These are phyloP conservation scores for Lophiostoma macrostomum DNA, from an alignment of 495 filamentous ascomycete species.

Conservation along the genomic window DNA sequence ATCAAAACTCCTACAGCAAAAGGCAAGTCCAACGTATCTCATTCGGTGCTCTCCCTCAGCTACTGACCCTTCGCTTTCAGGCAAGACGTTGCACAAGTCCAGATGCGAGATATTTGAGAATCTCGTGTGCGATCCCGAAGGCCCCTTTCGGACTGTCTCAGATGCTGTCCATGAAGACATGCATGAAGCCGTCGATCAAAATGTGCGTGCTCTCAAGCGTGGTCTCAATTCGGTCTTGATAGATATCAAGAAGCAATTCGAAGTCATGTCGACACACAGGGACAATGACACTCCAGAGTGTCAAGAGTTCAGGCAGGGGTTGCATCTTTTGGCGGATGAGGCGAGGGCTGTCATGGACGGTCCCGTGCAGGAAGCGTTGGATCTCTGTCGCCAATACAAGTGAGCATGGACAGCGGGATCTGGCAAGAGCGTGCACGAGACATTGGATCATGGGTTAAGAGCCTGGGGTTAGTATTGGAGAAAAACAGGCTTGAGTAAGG, in stretches of 20 bases:
- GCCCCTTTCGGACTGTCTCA: neutral
- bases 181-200: neutral
- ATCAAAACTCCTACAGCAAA: neutral
- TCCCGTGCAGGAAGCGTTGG: neutral
- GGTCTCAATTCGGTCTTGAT: neutral
- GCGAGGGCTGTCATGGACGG: neutral
- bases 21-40: neutral
- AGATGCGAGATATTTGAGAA: neutral
- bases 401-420: neutral
- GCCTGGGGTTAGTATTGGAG: too few relatives aligned
- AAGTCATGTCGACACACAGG: neutral
- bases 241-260: neutral
- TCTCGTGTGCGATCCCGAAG: neutral
- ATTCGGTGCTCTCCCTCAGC: neutral
- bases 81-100: conserved; percentile 1
- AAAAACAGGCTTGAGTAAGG: too few relatives aligned
- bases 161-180: neutral
- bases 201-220: neutral
- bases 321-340: neutral
- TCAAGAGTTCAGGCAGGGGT: neutral
- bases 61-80: neutral
- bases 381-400: neutral
- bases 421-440: neutral
- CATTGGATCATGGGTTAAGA: too few relatives aligned
- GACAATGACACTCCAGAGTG: conserved; percentile 2